Percentiles rank a stretch among this genome's conserved stretches.
Evolutionary conservation across 257 asterid species (phyloP).

Genomic region (Solanum okadae): DNA sequence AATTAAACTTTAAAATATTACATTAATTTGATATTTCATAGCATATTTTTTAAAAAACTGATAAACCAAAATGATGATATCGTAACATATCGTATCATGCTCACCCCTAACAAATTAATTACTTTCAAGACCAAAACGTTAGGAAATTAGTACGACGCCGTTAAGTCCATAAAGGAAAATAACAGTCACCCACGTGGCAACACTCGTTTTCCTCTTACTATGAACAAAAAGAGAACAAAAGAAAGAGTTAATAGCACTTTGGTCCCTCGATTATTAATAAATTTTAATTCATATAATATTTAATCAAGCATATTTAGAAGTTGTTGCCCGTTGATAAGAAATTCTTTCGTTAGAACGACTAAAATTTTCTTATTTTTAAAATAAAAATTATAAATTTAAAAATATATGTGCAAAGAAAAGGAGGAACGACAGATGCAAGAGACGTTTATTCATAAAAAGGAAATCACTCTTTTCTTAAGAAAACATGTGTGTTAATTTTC

Average conservation of each 20-base stretch:
- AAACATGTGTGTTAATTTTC: not conserved
- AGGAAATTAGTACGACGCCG: not conserved
- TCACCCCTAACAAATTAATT: not conserved
- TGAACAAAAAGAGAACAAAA: not conserved
- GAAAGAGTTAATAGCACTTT: not conserved
- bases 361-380: no score
- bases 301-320: not conserved
- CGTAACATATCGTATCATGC: not conserved
- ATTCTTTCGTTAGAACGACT: no score
- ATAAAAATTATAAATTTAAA: no score
- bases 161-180: not conserved
- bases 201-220: not conserved
- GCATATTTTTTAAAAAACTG: accelerated
- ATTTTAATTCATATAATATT: no score
- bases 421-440: no score
- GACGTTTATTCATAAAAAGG: no score
- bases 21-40: no score
- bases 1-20: no score
- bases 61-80: no score
- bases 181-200: not conserved
- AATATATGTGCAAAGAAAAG: not conserved
- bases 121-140: not conserved
- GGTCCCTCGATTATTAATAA: not conserved
- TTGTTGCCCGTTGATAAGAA: not conserved
- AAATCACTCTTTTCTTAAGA: no score